Evolutionary conservation across 176 grass and related monocot genomes (phyloP).

Genomic region (Elaeis guineensis): DNA sequence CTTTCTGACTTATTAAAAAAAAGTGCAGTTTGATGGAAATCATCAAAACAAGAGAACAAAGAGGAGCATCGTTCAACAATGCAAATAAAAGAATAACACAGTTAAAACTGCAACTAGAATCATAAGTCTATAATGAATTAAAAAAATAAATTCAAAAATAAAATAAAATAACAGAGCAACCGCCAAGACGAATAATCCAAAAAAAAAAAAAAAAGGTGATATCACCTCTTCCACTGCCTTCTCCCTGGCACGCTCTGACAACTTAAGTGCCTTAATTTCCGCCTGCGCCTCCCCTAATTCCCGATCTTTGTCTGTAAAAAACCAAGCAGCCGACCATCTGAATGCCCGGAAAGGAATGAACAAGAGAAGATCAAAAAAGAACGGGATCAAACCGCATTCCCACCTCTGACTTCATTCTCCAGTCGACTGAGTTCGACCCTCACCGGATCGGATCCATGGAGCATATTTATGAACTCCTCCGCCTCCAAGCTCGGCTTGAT

Average conservation of each 20-base stretch:
- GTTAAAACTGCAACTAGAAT: too few relatives aligned
- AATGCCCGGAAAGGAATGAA: not conserved
- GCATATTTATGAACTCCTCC: conserved; percentile 92
- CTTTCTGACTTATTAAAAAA: too few relatives aligned
- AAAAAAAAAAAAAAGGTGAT: not conserved
- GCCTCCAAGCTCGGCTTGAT: conserved; percentile 78
- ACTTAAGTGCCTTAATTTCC: conserved; percentile 82
- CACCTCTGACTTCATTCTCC: conserved; percentile 92
- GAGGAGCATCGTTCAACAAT: too few relatives aligned
- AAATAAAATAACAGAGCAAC: not conserved
- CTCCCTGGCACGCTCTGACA: conserved; percentile 93
- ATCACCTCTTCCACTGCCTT: conserved; percentile 99
- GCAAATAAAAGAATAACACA: too few relatives aligned
- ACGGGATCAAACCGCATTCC: conserved; percentile 10
- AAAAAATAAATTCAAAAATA: too few relatives aligned
- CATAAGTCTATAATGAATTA: too few relatives aligned
- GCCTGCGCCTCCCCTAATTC: conserved; percentile 83
- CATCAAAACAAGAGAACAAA: too few relatives aligned
- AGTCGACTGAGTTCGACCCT: conserved; percentile 92
- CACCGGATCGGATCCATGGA: conserved; percentile 99
- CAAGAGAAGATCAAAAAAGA: conserved; percentile 2
- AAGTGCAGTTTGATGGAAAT: too few relatives aligned
- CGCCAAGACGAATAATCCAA: not conserved
- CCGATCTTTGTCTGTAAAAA: conserved; percentile 71
- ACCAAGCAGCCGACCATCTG: not conserved